Percentiles rank a stretch among this genome's conserved stretches.
Conservation (phyloP, 1,139 yeast genomes). For the Schwanniomyces etchellsii region DNA sequence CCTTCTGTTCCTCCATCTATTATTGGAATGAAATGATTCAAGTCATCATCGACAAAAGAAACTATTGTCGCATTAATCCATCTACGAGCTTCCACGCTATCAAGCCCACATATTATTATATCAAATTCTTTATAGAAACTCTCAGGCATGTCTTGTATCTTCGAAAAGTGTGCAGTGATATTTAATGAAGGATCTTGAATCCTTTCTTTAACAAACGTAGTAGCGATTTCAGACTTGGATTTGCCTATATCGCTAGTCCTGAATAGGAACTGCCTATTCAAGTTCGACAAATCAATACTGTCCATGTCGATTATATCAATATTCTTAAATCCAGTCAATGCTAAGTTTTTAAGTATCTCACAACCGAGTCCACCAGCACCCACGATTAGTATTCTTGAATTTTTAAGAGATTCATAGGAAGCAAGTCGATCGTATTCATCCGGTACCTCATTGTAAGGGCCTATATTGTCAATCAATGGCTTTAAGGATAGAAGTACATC, state of each 20-base stretch:
- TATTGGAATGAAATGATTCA: slow-evolving; percentile 63
- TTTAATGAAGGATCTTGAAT: slow-evolving; percentile 36
- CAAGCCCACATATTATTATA: slow-evolving; percentile 81
- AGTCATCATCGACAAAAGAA: slow-evolving; percentile 51
- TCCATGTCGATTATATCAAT: slow-evolving; percentile 93
- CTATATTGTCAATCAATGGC: slow-evolving; percentile 21
- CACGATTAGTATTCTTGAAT: slow-evolving; percentile 45
- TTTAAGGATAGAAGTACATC: slow-evolving; percentile 12
- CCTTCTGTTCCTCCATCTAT: slow-evolving; percentile 98
- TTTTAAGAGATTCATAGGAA: slow-evolving; percentile 21
- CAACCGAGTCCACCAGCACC: slow-evolving; percentile 99
- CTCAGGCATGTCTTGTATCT: slow-evolving; percentile 65
- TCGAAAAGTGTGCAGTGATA: slow-evolving; percentile 56
- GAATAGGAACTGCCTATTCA: slow-evolving; percentile 87
- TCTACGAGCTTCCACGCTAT: slow-evolving; percentile 83
- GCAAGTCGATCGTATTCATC: slow-evolving; percentile 26
- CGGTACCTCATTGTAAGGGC: slow-evolving; percentile 40
- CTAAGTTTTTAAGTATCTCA: slow-evolving; percentile 81
- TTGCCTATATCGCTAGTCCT: slow-evolving; percentile 68
- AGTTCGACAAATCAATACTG: slow-evolving; percentile 82
- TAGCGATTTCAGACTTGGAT: slow-evolving; percentile 79
- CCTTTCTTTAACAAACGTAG: slow-evolving; percentile 47
- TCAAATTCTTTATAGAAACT: slow-evolving; percentile 67
- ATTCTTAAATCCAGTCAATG: slow-evolving; percentile 66
- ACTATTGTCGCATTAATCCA: slow-evolving; percentile 83